Conservation (phyloP, 306 rosid genomes). For the Rosa chinensis region DNA sequence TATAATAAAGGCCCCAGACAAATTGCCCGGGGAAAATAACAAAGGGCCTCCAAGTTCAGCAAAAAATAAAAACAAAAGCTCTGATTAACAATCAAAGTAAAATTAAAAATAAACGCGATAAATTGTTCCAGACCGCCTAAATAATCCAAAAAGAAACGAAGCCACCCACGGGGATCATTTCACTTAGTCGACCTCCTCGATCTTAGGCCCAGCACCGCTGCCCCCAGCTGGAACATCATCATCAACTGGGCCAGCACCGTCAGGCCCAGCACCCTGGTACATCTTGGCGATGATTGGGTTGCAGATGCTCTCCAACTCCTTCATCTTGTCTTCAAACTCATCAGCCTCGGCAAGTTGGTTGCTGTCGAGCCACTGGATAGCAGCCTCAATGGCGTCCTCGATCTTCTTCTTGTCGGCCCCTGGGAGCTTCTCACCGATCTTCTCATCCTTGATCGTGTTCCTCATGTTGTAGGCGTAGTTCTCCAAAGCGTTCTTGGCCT, state of each 20-base stretch:
- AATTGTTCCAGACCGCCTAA: not conserved
- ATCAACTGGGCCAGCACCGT: constrained; percentile 41
- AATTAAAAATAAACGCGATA: not conserved
- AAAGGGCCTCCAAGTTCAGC: not conserved
- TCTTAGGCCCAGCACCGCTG: constrained; percentile 73
- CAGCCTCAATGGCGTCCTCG: constrained; percentile 58
- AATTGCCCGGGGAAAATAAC: not conserved
- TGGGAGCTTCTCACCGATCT: constrained; percentile 55
- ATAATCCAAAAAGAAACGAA: not conserved
- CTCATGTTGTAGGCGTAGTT: constrained; percentile 69
- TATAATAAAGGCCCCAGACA: not conserved
- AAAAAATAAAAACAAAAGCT: not conserved
- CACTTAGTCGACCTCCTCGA: constrained; percentile 68
- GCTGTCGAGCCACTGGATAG: constrained; percentile 68
- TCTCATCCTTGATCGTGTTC: constrained; percentile 61
- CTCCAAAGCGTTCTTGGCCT: constrained; percentile 66
- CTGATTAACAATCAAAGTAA: not conserved
- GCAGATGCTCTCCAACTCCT: constrained; percentile 74
- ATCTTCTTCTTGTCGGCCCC: constrained; percentile 67
- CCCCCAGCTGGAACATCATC: constrained; percentile 52
- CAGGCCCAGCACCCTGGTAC: constrained; percentile 72
- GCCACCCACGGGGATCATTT: not conserved
- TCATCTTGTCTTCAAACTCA: constrained; percentile 77
- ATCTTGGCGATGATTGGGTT: constrained; percentile 78
- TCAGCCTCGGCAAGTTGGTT: constrained; percentile 68